Evolutionary conservation across 176 grass and related monocot species (phyloP).

Genomic region (Guadua angustifolia): DNA sequence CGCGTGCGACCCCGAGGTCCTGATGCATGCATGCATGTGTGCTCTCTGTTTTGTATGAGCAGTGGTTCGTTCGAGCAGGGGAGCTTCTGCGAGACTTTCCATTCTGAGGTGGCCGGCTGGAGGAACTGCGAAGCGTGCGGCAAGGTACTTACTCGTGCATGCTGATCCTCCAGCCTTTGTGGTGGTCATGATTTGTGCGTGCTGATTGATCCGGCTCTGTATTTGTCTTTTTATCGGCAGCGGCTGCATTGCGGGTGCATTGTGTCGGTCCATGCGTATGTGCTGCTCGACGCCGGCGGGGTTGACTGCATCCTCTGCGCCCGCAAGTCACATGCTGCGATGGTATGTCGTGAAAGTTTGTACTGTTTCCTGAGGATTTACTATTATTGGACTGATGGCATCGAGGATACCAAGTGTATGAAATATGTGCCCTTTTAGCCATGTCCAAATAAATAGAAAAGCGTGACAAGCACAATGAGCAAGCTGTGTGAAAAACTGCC

Average conservation of each 20-base stretch:
- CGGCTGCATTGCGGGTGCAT: constrained; percentile 94
- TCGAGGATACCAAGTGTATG: neutral
- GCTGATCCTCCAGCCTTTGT: neutral
- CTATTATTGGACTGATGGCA: constrained; percentile 16
- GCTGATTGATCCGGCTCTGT: constrained; percentile 18
- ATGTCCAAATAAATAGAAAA: neutral
- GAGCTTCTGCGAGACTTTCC: constrained; percentile 91
- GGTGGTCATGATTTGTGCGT: neutral
- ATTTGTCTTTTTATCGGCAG: constrained; percentile 52
- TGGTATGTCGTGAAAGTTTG: constrained; percentile 39
- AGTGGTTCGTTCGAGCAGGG: constrained; percentile 80
- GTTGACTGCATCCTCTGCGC: constrained; percentile 79
- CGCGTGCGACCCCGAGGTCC: constrained; percentile 47
- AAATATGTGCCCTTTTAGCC: neutral
- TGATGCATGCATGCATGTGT: constrained; percentile 57
- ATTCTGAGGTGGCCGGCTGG: constrained; percentile 87
- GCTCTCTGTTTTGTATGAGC: constrained; percentile 40
- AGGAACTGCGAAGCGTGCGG: constrained; percentile 90
- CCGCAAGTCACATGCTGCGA: constrained; percentile 52
- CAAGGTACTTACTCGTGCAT: constrained; percentile 66
- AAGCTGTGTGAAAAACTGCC: too few species aligned
- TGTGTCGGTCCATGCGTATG: constrained; percentile 73
- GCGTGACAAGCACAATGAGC: too few species aligned
- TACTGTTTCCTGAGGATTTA: neutral
- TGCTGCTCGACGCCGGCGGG: constrained; percentile 88